Percentiles rank a stretch among this genome's conserved stretches.
phyloP scores from a whole-genome alignment of 2,329 filamentous ascomycete genomes.

The Cordyceps javanica region DNA sequence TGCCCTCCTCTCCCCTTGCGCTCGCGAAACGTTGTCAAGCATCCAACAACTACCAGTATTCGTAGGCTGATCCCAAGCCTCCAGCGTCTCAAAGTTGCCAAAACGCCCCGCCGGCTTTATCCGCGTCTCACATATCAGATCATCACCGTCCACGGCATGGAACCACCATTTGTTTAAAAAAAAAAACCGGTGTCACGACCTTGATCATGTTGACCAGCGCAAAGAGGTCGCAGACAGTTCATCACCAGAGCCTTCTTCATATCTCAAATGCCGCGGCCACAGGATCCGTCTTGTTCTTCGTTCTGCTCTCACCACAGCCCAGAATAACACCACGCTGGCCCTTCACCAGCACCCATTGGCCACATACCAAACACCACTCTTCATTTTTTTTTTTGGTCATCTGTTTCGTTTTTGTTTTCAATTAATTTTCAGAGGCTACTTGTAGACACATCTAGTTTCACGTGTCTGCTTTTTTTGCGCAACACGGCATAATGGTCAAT shows the following conservation, averaged over 20 bases:
- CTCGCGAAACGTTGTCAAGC: not conserved
- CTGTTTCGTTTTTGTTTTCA: not conserved
- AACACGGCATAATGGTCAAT: not conserved
- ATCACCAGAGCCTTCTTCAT: not conserved
- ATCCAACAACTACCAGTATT: not conserved
- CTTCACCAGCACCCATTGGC: not conserved
- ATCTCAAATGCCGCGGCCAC: not conserved
- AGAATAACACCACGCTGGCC: not conserved
- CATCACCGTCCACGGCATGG: not conserved
- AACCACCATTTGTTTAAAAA: not conserved
- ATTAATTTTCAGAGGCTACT: not conserved
- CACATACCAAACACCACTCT: not conserved
- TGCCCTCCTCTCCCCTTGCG: not conserved
- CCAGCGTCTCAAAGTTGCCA: not conserved
- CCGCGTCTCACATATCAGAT: not conserved
- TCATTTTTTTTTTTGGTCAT: not conserved
- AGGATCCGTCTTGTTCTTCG: not conserved
- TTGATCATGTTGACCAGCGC: no score
- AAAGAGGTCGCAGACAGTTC: not conserved
- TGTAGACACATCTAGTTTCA: not conserved
- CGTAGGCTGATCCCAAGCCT: no score
- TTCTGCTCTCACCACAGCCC: not conserved
- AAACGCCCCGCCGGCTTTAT: not conserved
- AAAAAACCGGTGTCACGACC: not conserved
- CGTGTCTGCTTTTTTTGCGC: not conserved